These are phyloP conservation scores for Dendrobium nobile DNA, from an alignment of 106 monocot species.

Conservation along the genomic window DNA sequence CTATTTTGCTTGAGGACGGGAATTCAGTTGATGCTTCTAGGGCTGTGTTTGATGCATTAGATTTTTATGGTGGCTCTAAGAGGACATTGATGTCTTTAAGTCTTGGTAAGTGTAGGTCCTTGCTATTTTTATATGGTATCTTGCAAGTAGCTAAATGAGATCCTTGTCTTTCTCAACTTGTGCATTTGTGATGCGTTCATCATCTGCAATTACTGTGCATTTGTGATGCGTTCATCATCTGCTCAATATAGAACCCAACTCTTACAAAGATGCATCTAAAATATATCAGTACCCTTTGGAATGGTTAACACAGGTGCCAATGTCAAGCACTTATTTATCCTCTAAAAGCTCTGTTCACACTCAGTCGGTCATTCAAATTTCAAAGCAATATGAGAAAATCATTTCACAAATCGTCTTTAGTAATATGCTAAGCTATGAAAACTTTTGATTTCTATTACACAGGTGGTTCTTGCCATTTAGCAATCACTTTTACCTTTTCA, in stretches of 20 bases:
- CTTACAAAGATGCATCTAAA: too few species aligned
- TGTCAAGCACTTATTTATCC: too few species aligned
- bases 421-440: too few species aligned
- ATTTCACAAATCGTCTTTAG: too few species aligned
- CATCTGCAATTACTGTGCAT: not conserved
- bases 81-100: slow-evolving; percentile 62
- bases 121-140: not conserved
- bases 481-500: too few species aligned
- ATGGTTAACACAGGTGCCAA: too few species aligned
- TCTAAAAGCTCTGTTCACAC: too few species aligned
- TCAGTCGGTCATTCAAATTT: too few species aligned
- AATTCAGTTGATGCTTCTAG: slow-evolving; percentile 73
- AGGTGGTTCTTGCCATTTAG: too few species aligned
- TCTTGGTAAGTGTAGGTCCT: slow-evolving; percentile 38
- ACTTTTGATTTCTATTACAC: too few species aligned
- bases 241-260: not conserved
- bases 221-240: not conserved
- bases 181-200: not conserved
- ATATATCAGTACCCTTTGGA: too few species aligned
- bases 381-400: too few species aligned
- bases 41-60: slow-evolving; percentile 61
- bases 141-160: not conserved
- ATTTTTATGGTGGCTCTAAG: slow-evolving; percentile 50
- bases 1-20: slow-evolving; percentile 42
- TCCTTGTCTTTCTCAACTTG: not conserved